Evolutionary conservation across 192 early-diverging fungal genomes (phyloP), one percentile per base, ranked within the genome.

Genomic region (Rhizoclosmatium globosum): DNA sequence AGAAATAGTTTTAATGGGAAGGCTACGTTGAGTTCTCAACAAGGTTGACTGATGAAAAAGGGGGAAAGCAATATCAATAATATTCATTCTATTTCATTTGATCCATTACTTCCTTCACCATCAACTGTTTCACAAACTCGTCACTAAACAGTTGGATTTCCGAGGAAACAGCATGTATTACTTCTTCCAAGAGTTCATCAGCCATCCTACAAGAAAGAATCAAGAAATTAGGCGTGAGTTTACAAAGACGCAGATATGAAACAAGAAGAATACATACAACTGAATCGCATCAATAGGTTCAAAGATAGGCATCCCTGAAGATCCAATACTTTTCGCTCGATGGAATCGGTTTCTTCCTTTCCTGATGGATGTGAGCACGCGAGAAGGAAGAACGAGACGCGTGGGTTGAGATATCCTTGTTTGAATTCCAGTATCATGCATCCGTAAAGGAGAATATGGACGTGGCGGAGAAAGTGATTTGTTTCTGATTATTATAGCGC

Each of bases 21-120:
- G n/a, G n/a, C n/a, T n/a, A n/a, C n/a, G n/a, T n/a, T n/a, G n/a
- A n/a, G n/a, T n/a, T n/a, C n/a, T n/a, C n/a, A n/a, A n/a, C n/a
- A n/a, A n/a, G n/a, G n/a, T n/a, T n/a, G n/a, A n/a, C n/a, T n/a
- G n/a, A n/a, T n/a, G n/a, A n/a, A n/a, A n/a, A n/a, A n/a, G n/a
- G n/a, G n/a, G n/a, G n/a, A n/a, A n/a, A n/a, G n/a, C n/a, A n/a
- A n/a, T n/a, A n/a, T n/a, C n/a, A n/a, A n/a, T n/a, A n/a, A n/a
- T n/a, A n/a, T n/a, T n/a, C n/a, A n/a, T n/a, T n/a, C n/a, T n/a
- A n/a, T n/a, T n/a, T n/a, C n/a, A n/a, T n/a, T n/a, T 50, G 48
- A 50, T 64, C 62, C 62, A 96, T 6, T 11, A 64, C 4, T n/a
- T 64, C 62, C 4, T 4, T 41, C 7, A n/a, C 21, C 4, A 64